A percentile compares a stretch with the other conserved stretches of the same genome.
Conservation (phyloP, 352 stramenopile species). For the Blastocystis sp. region DNA sequence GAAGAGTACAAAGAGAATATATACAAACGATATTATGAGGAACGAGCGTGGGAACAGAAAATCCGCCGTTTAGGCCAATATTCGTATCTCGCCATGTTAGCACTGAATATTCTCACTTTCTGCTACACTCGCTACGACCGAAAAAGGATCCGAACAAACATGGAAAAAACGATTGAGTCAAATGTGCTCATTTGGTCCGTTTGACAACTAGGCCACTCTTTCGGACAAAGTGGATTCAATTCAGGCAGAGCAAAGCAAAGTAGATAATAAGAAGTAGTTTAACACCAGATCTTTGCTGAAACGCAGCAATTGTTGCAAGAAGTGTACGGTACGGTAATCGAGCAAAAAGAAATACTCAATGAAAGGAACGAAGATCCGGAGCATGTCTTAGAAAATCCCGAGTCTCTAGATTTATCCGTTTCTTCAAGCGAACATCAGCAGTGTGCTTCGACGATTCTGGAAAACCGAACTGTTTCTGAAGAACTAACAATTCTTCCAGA, state of each 20-base stretch:
- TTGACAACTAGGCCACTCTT: background rate
- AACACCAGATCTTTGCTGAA: background rate
- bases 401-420: background rate
- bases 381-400: background rate
- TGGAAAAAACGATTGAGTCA: slow-evolving; percentile 21
- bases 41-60: slow-evolving; percentile 47
- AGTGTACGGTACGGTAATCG: background rate
- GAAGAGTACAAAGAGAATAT: slow-evolving; percentile 52
- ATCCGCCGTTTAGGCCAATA: slow-evolving; percentile 37
- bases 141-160: slow-evolving; percentile 22
- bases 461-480: background rate
- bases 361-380: background rate
- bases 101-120: slow-evolving; percentile 23
- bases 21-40: slow-evolving; percentile 52
- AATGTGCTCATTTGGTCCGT: background rate
- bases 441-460: background rate
- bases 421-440: no score
- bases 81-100: slow-evolving; percentile 34
- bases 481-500: no score
- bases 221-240: background rate
- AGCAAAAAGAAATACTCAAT: background rate
- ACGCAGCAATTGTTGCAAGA: background rate
- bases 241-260: background rate
- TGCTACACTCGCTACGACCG: slow-evolving; percentile 28
- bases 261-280: background rate